These are phyloP conservation scores for Craterostigma plantagineum DNA, from an alignment of 257 asterid genomes.

Conservation along the genomic window DNA sequence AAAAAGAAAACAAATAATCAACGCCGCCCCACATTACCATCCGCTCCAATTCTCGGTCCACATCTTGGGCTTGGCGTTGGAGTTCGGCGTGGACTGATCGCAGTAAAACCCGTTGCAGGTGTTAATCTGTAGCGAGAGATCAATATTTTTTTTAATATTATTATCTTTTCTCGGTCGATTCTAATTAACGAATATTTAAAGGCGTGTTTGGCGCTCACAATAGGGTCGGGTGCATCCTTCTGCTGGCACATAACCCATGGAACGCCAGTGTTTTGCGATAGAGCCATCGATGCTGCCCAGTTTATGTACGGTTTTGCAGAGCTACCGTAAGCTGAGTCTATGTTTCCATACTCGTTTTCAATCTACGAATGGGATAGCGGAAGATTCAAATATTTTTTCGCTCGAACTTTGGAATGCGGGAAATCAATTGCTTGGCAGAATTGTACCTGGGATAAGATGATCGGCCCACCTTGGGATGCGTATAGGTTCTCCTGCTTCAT, in stretches of 20 bases:
- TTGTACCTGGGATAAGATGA: constrained; percentile 13
- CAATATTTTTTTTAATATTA: too few species aligned
- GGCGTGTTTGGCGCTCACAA: constrained; percentile 22
- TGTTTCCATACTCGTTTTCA: constrained; percentile 65
- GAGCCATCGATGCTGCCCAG: too few species aligned
- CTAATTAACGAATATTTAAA: too few species aligned
- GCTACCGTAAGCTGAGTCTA: constrained; percentile 11
- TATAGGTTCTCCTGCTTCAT: constrained; percentile 65
- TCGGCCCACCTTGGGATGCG: constrained; percentile 40
- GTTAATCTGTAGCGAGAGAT: constrained; percentile 35
- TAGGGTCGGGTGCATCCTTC: constrained; percentile 70
- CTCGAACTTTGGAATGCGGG: too few species aligned
- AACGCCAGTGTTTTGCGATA: constrained; percentile 38
- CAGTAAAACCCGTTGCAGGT: constrained; percentile 94
- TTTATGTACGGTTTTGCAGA: too few species aligned
- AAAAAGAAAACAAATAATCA: neutral
- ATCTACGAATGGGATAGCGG: too few species aligned
- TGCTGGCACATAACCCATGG: constrained; percentile 99
- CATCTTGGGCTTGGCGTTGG: constrained; percentile 60
- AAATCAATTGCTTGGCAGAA: too few species aligned
- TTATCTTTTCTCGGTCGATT: too few species aligned
- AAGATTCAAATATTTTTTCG: neutral
- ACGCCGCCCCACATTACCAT: constrained; percentile 50
- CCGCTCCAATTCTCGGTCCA: constrained; percentile 99
- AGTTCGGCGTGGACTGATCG: constrained; percentile 80